phyloP scores from a whole-genome alignment of 805 yeast genomes.

The Peterozyma toletana region DNA sequence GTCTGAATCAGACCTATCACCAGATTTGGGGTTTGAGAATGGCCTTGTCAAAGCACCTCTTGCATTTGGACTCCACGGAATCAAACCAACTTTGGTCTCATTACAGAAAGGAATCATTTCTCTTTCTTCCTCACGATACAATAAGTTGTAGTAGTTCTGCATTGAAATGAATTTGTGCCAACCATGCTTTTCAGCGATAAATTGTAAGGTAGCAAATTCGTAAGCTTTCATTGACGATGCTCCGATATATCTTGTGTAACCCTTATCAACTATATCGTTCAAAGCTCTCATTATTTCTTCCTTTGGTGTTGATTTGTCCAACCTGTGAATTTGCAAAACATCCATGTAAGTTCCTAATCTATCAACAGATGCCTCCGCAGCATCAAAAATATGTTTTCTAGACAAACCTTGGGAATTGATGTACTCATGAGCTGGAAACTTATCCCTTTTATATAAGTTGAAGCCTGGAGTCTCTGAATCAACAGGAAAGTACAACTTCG shows the following conservation, averaged over 20 bases:
- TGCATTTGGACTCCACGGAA: constrained; percentile 59
- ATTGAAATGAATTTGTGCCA: constrained; percentile 55
- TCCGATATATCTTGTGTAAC: constrained; percentile 49
- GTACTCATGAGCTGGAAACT: constrained; percentile 13
- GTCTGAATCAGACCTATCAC: not conserved
- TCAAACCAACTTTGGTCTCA: constrained; percentile 42
- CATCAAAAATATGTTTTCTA: constrained; percentile 40
- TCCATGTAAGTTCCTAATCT: constrained; percentile 48
- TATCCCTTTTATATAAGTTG: constrained; percentile 1
- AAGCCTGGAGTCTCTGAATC: constrained; percentile 13
- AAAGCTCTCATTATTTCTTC: constrained; percentile 52
- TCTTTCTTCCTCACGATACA: constrained; percentile 59
- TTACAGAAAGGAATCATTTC: constrained; percentile 53
- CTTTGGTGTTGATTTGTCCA: constrained; percentile 39
- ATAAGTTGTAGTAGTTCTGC: constrained; percentile 51
- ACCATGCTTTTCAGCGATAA: constrained; percentile 44
- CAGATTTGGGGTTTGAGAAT: not conserved
- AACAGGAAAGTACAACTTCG: constrained; percentile 32
- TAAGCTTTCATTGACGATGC: constrained; percentile 55
- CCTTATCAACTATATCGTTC: constrained; percentile 42
- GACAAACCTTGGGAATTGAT: constrained; percentile 34
- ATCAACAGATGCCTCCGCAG: constrained; percentile 30
- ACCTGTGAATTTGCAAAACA: constrained; percentile 51
- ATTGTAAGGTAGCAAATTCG: constrained; percentile 49
- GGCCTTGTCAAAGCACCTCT: constrained; percentile 52